Evolutionary conservation across 148 eudicot genomes (phyloP).

Genomic region (Amaranthus cruentus): DNA sequence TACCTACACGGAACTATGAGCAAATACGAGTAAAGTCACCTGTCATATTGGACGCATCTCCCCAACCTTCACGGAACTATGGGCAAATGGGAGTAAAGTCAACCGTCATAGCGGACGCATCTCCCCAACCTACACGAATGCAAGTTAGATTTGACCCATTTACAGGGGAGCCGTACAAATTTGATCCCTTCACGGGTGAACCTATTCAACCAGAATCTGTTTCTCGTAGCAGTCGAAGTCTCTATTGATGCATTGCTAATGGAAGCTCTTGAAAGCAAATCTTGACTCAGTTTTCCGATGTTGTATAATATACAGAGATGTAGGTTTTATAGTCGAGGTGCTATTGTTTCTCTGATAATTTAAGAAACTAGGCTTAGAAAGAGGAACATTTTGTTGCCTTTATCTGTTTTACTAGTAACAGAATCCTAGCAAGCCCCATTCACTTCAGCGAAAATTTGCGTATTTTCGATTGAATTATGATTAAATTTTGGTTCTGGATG

Average conservation of each 20-base stretch:
- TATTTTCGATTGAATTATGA: too few relatives aligned
- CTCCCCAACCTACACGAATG: slow-evolving; percentile 35
- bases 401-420: too few relatives aligned
- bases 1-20: slow-evolving; percentile 16
- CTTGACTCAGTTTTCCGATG: background rate
- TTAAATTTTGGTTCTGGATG: too few relatives aligned
- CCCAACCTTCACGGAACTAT: slow-evolving; percentile 2
- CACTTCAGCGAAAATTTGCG: too few relatives aligned
- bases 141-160: slow-evolving; percentile 68
- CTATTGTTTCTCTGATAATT: too few relatives aligned
- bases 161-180: slow-evolving; percentile 72
- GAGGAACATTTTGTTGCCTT: too few relatives aligned
- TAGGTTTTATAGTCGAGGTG: background rate
- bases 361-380: too few relatives aligned
- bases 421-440: too few relatives aligned
- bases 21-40: slow-evolving; percentile 27
- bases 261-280: background rate
- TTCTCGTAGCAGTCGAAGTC: slow-evolving; percentile 23
- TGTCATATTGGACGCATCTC: slow-evolving; percentile 19
- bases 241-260: slow-evolving; percentile 18
- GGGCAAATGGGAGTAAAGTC: slow-evolving; percentile 31
- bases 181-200: slow-evolving; percentile 84
- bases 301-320: background rate
- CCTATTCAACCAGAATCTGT: slow-evolving; percentile 46
- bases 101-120: slow-evolving; percentile 17